Evolutionary conservation across 305 asterid genomes (phyloP).

Genomic region (Fraxinus nigra): DNA sequence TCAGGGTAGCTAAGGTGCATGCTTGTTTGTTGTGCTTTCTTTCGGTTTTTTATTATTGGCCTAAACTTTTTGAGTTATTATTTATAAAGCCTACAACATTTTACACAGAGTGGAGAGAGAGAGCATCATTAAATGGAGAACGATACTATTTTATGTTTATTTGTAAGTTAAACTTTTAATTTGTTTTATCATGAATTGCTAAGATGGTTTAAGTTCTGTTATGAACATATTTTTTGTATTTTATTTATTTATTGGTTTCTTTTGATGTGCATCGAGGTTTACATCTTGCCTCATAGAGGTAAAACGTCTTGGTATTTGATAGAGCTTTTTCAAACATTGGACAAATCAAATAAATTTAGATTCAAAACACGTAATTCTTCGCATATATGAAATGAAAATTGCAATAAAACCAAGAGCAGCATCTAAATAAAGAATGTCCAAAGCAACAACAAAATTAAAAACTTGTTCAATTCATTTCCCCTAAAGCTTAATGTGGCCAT

Average conservation of each 20-base stretch:
- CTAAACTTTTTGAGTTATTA: neutral
- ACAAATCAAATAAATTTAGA: neutral
- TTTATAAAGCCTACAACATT: neutral
- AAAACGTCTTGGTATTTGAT: neutral
- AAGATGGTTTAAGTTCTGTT: neutral
- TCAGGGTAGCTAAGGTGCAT: neutral
- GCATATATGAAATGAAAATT: neutral
- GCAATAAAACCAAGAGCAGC: neutral
- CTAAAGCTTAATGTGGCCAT: neutral
- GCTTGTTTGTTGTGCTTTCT: neutral
- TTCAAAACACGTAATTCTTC: neutral
- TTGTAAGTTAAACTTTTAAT: neutral
- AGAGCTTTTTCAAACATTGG: neutral
- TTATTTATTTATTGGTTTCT: neutral
- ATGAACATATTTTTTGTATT: neutral
- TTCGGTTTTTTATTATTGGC: neutral
- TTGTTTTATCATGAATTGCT: neutral
- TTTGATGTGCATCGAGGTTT: neutral
- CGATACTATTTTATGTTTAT: neutral
- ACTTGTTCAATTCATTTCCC: neutral
- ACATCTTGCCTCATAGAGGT: neutral
- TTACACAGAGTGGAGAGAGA: neutral
- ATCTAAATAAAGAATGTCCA: neutral
- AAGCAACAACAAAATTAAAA: neutral
- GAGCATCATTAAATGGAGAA: neutral